Conservation (phyloP, 495 filamentous ascomycete species). For the Penicillium egyptiacum region DNA sequence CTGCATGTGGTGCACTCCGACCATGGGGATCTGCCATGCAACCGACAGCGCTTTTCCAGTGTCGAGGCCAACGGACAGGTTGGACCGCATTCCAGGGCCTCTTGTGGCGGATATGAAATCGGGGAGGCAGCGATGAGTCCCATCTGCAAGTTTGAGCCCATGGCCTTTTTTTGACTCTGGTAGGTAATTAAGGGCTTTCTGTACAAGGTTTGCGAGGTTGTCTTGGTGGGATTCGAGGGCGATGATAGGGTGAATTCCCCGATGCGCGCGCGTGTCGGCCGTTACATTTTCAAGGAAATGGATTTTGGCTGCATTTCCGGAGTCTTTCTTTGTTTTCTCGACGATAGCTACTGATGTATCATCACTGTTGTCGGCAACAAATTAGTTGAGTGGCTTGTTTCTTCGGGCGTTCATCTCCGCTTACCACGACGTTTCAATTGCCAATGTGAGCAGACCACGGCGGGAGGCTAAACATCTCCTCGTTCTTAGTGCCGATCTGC, state of each 20-base stretch:
- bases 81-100: conserved; percentile 82
- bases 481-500: conserved; percentile 17
- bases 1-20: conserved; percentile 96
- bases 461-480: conserved; percentile 17
- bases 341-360: conserved; percentile 91
- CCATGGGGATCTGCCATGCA: conserved; percentile 75
- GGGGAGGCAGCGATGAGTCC: conserved; percentile 50
- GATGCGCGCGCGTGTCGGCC: conserved; percentile 65
- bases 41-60: conserved; percentile 84
- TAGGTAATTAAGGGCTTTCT: conserved; percentile 58
- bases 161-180: conserved; percentile 35
- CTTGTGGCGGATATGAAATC: conserved; percentile 85
- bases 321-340: conserved; percentile 46
- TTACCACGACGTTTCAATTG: conserved; percentile 90
- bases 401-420: conserved; percentile 1
- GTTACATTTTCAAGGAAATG: conserved; percentile 83
- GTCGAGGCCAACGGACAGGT: conserved; percentile 73
- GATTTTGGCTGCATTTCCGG: conserved; percentile 48
- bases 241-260: conserved; percentile 75
- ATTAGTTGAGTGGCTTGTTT: conserved; percentile 13
- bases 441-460: conserved; percentile 67
- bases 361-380: conserved; percentile 55
- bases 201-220: conserved; percentile 63
- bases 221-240: conserved; percentile 72
- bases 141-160: conserved; percentile 25